phyloP scores from a whole-genome alignment of 805 yeast genomes.

The Candida chauliodis region DNA sequence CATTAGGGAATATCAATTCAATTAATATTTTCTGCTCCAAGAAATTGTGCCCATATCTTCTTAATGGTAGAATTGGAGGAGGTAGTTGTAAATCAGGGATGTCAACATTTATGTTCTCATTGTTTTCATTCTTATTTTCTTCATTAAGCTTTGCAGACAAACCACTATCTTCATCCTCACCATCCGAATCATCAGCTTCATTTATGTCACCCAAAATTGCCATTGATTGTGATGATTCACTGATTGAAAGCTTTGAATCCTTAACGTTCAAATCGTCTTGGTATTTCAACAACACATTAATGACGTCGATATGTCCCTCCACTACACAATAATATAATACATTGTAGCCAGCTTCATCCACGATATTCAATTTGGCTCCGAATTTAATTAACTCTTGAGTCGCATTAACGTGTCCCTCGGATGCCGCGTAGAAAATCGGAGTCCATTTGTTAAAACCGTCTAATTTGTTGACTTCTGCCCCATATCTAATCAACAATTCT shows the following conservation, averaged over 20 bases:
- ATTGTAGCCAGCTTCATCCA: conserved; percentile 76
- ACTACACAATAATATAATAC: conserved; percentile 89
- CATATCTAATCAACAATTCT: conserved; percentile 63
- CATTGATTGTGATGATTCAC: conserved; percentile 13
- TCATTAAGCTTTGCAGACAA: conserved; percentile 9
- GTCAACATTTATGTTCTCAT: too few relatives aligned
- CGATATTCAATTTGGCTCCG: conserved; percentile 65
- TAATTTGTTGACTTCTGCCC: conserved; percentile 67
- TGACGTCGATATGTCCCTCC: conserved; percentile 86
- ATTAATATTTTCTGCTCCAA: conserved; percentile 84
- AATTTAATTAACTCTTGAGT: conserved; percentile 65
- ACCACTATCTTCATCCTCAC: conserved; percentile 31
- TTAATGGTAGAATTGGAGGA: conserved; percentile 91
- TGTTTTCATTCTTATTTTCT: conserved; percentile 26
- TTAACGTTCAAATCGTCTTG: conserved; percentile 9
- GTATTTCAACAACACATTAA: conserved; percentile 60
- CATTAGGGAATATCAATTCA: conserved; percentile 63
- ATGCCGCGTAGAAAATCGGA: conserved; percentile 85
- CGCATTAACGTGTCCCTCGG: conserved; percentile 73
- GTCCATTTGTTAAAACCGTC: conserved; percentile 94
- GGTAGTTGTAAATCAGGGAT: conserved; percentile 92
- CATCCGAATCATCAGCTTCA: conserved; percentile 8
- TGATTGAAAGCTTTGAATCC: not conserved
- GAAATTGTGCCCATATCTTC: conserved; percentile 95
- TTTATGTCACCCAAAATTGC: conserved; percentile 22